These are phyloP conservation scores for Maudiozyma turicensis DNA, from an alignment of 805 yeast species.

Conservation along the genomic window DNA sequence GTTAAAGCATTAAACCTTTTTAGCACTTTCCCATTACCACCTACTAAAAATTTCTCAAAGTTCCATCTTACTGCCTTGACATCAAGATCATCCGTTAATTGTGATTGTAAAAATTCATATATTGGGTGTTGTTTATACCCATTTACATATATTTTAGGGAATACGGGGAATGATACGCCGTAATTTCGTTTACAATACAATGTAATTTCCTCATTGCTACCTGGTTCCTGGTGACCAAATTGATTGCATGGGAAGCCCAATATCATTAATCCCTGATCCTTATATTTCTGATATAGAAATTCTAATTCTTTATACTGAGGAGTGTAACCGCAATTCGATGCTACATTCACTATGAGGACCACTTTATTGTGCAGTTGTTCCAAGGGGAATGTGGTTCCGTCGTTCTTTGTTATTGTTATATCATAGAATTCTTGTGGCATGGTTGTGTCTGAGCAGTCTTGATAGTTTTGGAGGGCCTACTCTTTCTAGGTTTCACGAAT, in stretches of 20 bases:
- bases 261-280: conserved; percentile 51
- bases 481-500: too few species aligned
- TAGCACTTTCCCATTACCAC: conserved; percentile 44
- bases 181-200: conserved; percentile 67
- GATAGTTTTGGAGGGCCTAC: too few species aligned
- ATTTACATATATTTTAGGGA: conserved; percentile 82
- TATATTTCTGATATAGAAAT: conserved; percentile 52
- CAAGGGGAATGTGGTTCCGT: conserved; percentile 52
- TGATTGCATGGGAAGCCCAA: conserved; percentile 91
- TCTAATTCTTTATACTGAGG: conserved; percentile 73
- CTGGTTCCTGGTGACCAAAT: conserved; percentile 76
- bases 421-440: conserved; percentile 1
- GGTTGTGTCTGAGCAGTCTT: too few species aligned
- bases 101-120: conserved; percentile 61
- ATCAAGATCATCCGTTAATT: conserved; percentile 53
- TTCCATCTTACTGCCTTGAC: conserved; percentile 72
- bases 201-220: conserved; percentile 56
- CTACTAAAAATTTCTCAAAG: conserved; percentile 61
- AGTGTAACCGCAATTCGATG: conserved; percentile 75
- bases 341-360: conserved; percentile 79
- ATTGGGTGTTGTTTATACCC: conserved; percentile 76
- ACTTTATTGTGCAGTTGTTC: conserved; percentile 63
- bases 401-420: background rate
- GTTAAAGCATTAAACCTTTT: conserved; percentile 61
- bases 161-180: conserved; percentile 85